Percentiles rank a stretch among this genome's conserved stretches.
Conservation (phyloP, 148 eudicot genomes). For the Polygonum maritimum region DNA sequence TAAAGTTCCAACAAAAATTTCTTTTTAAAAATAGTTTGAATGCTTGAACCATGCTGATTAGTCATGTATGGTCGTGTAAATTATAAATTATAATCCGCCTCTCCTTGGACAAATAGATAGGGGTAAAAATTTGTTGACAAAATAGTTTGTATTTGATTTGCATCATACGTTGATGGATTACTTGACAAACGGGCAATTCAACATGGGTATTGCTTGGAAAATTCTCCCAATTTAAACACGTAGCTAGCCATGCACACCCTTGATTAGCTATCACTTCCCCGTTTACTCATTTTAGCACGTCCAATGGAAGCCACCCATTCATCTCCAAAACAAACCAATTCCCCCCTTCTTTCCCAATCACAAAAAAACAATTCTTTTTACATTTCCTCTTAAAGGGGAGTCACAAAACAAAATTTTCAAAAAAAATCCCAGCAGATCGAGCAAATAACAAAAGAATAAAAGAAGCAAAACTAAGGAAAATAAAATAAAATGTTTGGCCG, state of each 20-base stretch:
- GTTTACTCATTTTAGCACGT: not conserved
- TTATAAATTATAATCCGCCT: too few species aligned
- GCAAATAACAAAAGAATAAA: not conserved
- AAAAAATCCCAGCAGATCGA: not conserved
- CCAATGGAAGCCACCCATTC: slow-evolving; percentile 1
- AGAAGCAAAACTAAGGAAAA: not conserved
- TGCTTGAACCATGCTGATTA: too few species aligned
- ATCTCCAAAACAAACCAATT: slow-evolving; percentile 1
- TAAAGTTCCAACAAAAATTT: too few species aligned
- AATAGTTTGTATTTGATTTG: too few species aligned
- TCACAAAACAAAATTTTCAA: not conserved
- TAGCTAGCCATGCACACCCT: not conserved
- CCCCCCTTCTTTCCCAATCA: not conserved
- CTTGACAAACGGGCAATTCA: not conserved
- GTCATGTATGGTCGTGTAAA: too few species aligned
- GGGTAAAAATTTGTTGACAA: too few species aligned
- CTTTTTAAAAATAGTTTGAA: too few species aligned
- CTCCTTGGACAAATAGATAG: too few species aligned
- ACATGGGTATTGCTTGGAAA: not conserved
- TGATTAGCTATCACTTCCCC: not conserved
- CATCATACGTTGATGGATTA: not conserved
- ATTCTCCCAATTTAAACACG: not conserved
- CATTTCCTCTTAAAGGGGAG: not conserved
- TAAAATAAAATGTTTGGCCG: not conserved
- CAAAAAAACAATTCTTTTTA: not conserved